These are phyloP conservation scores for Symbiotaphrina buchneri DNA, from an alignment of 495 filamentous ascomycete genomes.

Conservation along the genomic window DNA sequence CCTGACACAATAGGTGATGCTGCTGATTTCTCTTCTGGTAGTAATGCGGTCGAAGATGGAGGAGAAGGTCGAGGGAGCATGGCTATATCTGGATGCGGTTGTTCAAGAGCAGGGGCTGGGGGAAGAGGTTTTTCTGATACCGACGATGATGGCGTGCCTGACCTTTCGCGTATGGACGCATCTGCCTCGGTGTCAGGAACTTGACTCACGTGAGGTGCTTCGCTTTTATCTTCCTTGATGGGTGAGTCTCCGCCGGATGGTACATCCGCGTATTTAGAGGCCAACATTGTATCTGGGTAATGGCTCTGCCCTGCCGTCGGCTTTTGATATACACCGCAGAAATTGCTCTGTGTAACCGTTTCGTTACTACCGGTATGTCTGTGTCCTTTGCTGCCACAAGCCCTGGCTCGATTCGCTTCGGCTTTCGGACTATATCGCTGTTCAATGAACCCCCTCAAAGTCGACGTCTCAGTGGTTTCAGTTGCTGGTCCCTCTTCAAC, in stretches of 20 bases:
- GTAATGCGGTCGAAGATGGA: too few relatives aligned
- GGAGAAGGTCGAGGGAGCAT: too few relatives aligned
- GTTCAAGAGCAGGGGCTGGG: conserved; percentile 2
- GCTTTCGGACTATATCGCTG: conserved; percentile 8
- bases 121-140: conserved; percentile 2
- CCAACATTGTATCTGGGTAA: conserved; percentile 14
- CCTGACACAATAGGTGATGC: too few relatives aligned
- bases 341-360: conserved; percentile 36
- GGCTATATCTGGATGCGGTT: too few relatives aligned
- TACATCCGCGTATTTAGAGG: conserved; percentile 11
- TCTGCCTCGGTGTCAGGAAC: too few relatives aligned
- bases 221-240: background rate
- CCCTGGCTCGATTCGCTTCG: conserved; percentile 6
- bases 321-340: conserved; percentile 25
- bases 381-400: conserved; percentile 18
- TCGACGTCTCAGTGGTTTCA: conserved; percentile 21
- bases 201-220: too few relatives aligned
- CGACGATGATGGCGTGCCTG: background rate
- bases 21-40: too few relatives aligned
- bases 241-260: conserved; percentile 7
- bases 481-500: conserved; percentile 18
- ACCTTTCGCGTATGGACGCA: background rate
- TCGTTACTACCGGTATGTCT: conserved; percentile 31
- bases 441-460: conserved; percentile 8
- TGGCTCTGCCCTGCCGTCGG: conserved; percentile 12